These are phyloP conservation scores for Hirschioporus abietinus DNA, from an alignment of 768 basidiomycete species.

Conservation along the genomic window DNA sequence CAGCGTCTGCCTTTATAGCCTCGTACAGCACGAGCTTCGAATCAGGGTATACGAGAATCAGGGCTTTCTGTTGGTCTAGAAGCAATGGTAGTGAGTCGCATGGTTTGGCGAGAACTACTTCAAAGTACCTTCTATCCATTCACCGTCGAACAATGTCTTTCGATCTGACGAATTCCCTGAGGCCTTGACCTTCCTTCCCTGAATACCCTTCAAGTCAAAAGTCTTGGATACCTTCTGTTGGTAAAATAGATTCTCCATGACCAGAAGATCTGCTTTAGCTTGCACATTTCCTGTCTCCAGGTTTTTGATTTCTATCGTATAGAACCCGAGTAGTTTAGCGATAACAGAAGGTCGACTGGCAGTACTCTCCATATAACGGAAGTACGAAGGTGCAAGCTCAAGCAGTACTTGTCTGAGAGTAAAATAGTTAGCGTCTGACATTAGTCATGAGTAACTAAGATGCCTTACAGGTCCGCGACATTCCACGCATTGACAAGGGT, in stretches of 20 bases:
- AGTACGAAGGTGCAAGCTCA: conserved; percentile 74
- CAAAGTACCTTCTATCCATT: conserved; percentile 72
- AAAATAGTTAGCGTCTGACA: not conserved
- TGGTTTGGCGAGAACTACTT: not conserved
- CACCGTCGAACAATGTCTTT: conserved; percentile 71
- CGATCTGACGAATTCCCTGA: conserved; percentile 30
- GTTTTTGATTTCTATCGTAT: conserved; percentile 72
- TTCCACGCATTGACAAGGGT: conserved; percentile 84
- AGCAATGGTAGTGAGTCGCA: not conserved
- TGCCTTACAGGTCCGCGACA: conserved; percentile 71
- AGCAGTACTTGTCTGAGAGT: conserved; percentile 63
- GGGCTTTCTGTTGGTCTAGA: conserved; percentile 57
- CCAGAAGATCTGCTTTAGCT: conserved; percentile 67
- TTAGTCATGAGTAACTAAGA: no score
- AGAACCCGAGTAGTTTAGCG: conserved; percentile 79
- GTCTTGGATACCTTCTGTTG: conserved; percentile 59
- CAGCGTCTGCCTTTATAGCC: conserved; percentile 38
- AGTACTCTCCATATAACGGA: conserved; percentile 70
- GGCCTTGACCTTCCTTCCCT: conserved; percentile 63
- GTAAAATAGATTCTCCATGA: conserved; percentile 86
- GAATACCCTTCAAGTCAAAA: conserved; percentile 83
- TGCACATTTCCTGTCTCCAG: conserved; percentile 60
- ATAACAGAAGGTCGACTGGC: conserved; percentile 62
- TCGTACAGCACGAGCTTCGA: conserved; percentile 62
- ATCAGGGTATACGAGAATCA: conserved; percentile 64